phyloP scores from a whole-genome alignment of 2,329 filamentous ascomycete genomes.

The Phialophora verrucosa region DNA sequence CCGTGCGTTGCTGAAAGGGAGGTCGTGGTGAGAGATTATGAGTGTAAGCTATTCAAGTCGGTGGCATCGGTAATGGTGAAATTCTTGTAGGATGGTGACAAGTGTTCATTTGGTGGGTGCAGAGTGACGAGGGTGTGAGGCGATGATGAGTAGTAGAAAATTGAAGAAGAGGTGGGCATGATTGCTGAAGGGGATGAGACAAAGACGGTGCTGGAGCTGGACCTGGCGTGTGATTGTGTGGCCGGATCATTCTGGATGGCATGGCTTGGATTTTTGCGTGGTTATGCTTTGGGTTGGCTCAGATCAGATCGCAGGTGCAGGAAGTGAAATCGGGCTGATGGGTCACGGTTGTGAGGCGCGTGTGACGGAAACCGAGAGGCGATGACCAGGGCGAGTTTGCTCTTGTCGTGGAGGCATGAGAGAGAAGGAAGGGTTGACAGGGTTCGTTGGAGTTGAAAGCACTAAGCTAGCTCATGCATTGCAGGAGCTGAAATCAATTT shows the following conservation, averaged over 20 bases:
- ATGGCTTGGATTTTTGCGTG: constrained; percentile 30
- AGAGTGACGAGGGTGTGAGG: constrained; percentile 31
- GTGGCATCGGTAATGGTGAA: constrained; percentile 39
- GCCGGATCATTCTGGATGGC: constrained; percentile 36
- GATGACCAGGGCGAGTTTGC: constrained; percentile 12
- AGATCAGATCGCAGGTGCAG: constrained; percentile 21
- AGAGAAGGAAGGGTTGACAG: not conserved
- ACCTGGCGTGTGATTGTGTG: constrained; percentile 34
- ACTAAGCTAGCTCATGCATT: not conserved
- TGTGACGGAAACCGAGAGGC: constrained; percentile 20
- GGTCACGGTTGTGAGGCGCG: constrained; percentile 13
- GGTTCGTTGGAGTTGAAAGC: not conserved
- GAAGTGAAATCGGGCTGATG: constrained; percentile 15
- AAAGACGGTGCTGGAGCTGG: constrained; percentile 33
- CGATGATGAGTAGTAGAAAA: constrained; percentile 30
- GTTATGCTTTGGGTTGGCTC: constrained; percentile 32
- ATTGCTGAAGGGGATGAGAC: constrained; percentile 35
- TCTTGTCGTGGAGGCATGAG: not conserved
- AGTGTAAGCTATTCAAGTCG: constrained; percentile 19
- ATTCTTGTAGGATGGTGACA: constrained; percentile 33
- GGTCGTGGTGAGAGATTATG: constrained; percentile 28
- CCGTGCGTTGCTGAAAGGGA: constrained; percentile 11
- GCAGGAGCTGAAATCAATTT: not conserved
- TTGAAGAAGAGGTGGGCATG: constrained; percentile 33
- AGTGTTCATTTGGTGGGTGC: constrained; percentile 34